phyloP scores from a whole-genome alignment of 2,329 filamentous ascomycete genomes.

The Pseudocercospora eumusae region DNA sequence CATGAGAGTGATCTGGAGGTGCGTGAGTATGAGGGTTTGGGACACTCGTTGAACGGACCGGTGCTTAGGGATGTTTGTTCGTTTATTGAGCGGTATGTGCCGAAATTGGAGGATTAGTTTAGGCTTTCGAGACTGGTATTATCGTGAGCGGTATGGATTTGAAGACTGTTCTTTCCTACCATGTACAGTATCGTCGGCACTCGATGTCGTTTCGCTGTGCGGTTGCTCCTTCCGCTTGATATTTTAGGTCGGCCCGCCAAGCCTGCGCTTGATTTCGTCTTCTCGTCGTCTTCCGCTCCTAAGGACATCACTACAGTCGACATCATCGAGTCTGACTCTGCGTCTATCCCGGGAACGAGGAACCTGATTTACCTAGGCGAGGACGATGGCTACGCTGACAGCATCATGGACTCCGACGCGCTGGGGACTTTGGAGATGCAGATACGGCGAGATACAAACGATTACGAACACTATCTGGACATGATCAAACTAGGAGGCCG shows the following conservation, averaged over 20 bases:
- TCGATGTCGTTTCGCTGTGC: not conserved
- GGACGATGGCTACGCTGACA: too few species aligned
- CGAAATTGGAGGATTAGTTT: constrained; percentile 40
- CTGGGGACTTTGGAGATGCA: too few species aligned
- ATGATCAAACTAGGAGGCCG: too few species aligned
- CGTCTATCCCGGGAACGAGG: not conserved
- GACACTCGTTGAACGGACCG: constrained; percentile 47
- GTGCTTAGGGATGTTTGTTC: constrained; percentile 51
- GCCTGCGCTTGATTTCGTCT: not conserved
- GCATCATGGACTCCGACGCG: too few species aligned
- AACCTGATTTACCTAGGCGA: too few species aligned
- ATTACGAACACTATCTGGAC: too few species aligned
- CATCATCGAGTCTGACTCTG: not conserved
- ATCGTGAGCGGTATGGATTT: not conserved
- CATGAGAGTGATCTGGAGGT: constrained; percentile 43
- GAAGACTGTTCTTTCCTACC: too few species aligned
- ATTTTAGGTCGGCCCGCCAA: not conserved
- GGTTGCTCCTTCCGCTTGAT: too few species aligned
- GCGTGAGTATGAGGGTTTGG: constrained; percentile 53
- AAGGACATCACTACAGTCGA: not conserved
- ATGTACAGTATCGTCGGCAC: too few species aligned
- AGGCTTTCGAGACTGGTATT: not conserved
- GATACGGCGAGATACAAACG: too few species aligned
- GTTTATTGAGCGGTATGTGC: constrained; percentile 46
- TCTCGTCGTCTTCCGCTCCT: not conserved